phyloP scores from a whole-genome alignment of 2,329 filamentous ascomycete genomes.

The Tothia fuscella region DNA sequence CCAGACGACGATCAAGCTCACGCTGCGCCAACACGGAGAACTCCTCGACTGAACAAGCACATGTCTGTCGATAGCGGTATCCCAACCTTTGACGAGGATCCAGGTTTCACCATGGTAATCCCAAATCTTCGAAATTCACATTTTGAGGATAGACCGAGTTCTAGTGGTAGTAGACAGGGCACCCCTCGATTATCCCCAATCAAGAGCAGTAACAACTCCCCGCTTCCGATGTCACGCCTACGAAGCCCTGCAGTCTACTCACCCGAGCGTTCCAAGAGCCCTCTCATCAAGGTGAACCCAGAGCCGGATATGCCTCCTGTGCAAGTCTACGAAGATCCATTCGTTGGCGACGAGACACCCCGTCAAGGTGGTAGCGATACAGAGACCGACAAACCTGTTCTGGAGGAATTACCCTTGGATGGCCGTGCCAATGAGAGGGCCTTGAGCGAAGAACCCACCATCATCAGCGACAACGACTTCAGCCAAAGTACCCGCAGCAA shows the following conservation, averaged over 20 bases:
- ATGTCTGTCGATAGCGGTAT: constrained; percentile 28
- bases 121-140: constrained; percentile 23
- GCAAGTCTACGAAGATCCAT: constrained; percentile 43
- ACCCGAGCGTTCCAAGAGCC: constrained; percentile 22
- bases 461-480: not conserved
- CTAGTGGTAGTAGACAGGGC: not conserved
- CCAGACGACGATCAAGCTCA: constrained; percentile 9
- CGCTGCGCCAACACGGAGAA: constrained; percentile 4
- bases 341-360: constrained; percentile 26
- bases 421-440: constrained; percentile 24
- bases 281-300: constrained; percentile 11
- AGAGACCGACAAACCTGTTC: constrained; percentile 30
- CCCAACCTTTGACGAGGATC: constrained; percentile 26
- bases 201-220: constrained; percentile 6
- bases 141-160: constrained; percentile 2
- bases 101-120: constrained; percentile 41
- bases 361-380: constrained; percentile 19
- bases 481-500: constrained; percentile 10
- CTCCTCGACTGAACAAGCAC: constrained; percentile 14
- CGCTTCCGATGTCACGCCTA: constrained; percentile 11
- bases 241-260: constrained; percentile 22
- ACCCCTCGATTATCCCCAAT: constrained; percentile 4
- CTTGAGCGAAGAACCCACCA: not conserved
- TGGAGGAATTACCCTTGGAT: constrained; percentile 40
- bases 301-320: constrained; percentile 29